Percentiles rank a stretch among this genome's conserved stretches.
phyloP scores from a whole-genome alignment of 169 alveolate genomes.

The Haemoproteus tartakovskyi region DNA sequence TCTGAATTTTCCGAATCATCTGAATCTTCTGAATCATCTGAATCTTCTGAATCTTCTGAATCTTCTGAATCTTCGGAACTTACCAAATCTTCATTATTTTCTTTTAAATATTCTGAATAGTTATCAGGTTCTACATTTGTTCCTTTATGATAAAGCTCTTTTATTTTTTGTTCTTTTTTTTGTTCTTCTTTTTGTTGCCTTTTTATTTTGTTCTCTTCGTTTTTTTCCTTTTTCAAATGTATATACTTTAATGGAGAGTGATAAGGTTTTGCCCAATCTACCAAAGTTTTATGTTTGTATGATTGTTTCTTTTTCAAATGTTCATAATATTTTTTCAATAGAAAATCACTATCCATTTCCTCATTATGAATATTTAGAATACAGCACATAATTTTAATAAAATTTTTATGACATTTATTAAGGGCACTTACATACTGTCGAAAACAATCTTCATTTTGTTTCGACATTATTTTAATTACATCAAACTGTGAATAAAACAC shows the following conservation, averaged over 20 bases:
- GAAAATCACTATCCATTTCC: conserved; percentile 35
- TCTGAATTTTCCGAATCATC: no score
- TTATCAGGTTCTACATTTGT: no score
- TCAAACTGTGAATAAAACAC: conserved; percentile 56
- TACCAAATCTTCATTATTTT: no score
- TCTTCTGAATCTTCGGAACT: no score
- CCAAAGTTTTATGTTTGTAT: conserved; percentile 44
- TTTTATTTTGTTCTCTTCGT: conserved; percentile 11
- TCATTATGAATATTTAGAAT: conserved; percentile 31
- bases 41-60: no score
- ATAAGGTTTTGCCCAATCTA: conserved; percentile 48
- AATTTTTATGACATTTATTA: conserved; percentile 46
- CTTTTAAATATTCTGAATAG: no score
- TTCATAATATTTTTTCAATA: conserved; percentile 27
- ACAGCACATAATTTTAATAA: conserved; percentile 10
- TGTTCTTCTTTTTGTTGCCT: background rate
- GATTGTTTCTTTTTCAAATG: conserved; percentile 32
- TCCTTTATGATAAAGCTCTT: background rate
- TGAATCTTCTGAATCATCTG: no score
- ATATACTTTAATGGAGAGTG: conserved; percentile 64
- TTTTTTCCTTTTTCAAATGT: conserved; percentile 46
- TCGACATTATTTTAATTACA: conserved; percentile 23
- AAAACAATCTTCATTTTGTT: conserved; percentile 14
- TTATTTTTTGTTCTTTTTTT: conserved; percentile 11
- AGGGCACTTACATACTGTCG: conserved; percentile 49